Evolutionary conservation across 805 yeast genomes (phyloP), one percentile per base, ranked within the genome.

Genomic region (Ogataea pilisensis): DNA sequence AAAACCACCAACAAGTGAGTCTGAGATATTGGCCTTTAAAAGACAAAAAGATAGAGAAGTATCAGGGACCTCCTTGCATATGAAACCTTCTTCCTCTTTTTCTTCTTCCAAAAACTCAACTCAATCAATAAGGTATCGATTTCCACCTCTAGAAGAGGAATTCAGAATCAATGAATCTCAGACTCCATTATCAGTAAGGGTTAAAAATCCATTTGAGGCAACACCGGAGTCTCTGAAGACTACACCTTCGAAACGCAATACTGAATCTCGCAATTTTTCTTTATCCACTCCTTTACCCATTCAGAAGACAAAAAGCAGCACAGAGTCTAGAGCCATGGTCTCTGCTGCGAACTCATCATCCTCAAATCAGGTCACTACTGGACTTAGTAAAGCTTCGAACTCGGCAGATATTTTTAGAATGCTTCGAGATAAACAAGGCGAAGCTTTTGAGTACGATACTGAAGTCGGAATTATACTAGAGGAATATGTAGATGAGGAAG

Each of bases 201-300:
- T 67, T 16, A 53, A 46, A 21, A 59, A 70, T 43, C 75, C 75
- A 6, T 70, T 70, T 44, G 64, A 59, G 9, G 58, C 49, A 3
- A 53, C 64, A 2, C 62, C 61, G 1, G 53, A 46, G 16, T 43
- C 49, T 7, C 38, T 45, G n/a, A 43, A 43, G 37, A 13, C 8
- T 5, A 53, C 55, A 6, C 55, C 53, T 11, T 42, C 50, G 3
- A 44, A 21, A 21, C 25, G 21, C 5, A 13, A 16, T n/a, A 17
- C 27, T 13, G 24, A 30, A 3, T 24, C 30, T 17, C 14, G 7
- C 8, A 17, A 32, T 25, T 34, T 24, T 16, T 19, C 41, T 29
- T 14, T 31, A n/a, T 24, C 36, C 12, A 38, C 45, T 18, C 41
- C 41, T 27, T 14, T 21, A 20, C 19, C 34, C 16, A 19, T n/a